Evolutionary conservation across 176 grass and related monocot species (phyloP), one percentile per base, ranked within the genome.

Genomic region (Echinochloa phyllopogon): DNA sequence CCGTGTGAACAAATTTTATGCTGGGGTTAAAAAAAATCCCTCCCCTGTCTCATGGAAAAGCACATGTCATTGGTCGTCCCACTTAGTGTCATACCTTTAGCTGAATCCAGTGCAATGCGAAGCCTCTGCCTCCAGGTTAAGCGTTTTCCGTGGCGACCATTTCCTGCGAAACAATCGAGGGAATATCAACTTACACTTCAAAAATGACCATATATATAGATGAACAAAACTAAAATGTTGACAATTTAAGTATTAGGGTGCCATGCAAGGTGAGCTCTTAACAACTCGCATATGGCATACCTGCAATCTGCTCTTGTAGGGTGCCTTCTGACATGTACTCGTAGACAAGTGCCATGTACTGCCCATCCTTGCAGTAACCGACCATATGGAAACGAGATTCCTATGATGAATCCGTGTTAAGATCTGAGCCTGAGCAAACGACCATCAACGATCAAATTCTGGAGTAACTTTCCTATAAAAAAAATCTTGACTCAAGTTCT

Each of bases 281-380:
- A 69, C 66, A 69, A 16, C 41, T 49, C 50, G 1, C 21, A 9
- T 58, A 45, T 23, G 57, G 4, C 43, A 39, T 68, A 55, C 69
- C 52, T 73, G 68, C 21, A 38, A 84, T 48, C 20, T 84, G 41
- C 5, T 95, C 88, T 61, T 70, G 27, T 24, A 95, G 56, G 9
- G 59, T 88, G 83, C 93, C 90, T 88, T 88, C 61, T 5, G 90
- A 60, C 93, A 95, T 94, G 82, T 89, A 88, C 44, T 94, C 89
- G 11, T 91, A 90, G 17, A 94, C 83, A 72, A 94, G 86, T 44
- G 84, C 89, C 84, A 86, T 77, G 36, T 74, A 64, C 0, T 86
- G 41, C 85, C 61, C 74, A 52, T 95, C 93, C 10, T 81, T 92
- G 83, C 87, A 92, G 33, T 92, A 95, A 13, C 93, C 93, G 61